These are phyloP conservation scores for Starmerella apis DNA, from an alignment of 805 yeast genomes.

Conservation along the genomic window DNA sequence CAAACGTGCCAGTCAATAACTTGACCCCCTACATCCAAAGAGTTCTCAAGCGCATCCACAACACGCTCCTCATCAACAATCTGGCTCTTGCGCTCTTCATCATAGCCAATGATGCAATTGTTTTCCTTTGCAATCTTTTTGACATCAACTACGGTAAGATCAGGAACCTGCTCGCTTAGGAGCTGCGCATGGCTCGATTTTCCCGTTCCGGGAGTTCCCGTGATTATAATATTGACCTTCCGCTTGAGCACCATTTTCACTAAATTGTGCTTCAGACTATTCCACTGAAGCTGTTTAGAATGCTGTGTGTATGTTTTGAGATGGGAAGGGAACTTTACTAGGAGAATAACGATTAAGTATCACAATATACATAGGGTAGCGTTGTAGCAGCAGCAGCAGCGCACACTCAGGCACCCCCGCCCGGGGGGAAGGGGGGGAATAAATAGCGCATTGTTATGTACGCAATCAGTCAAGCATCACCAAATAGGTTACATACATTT, in stretches of 20 bases:
- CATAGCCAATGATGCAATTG: constrained; percentile 71
- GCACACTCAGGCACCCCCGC: too few relatives aligned
- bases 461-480: background rate
- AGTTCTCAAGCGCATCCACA: constrained; percentile 68
- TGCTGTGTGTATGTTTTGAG: background rate
- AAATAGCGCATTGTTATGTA: background rate
- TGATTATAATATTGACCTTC: constrained; percentile 65
- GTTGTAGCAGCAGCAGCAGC: background rate
- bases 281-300: background rate
- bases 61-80: constrained; percentile 89
- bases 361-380: background rate
- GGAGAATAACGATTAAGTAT: too few relatives aligned
- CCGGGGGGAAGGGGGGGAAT: background rate
- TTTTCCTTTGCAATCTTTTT: constrained; percentile 74
- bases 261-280: background rate
- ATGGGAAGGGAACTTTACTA: too few relatives aligned
- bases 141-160: constrained; percentile 49
- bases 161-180: constrained; percentile 43
- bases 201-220: constrained; percentile 94
- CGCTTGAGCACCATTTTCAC: constrained; percentile 23
- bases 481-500: too few relatives aligned
- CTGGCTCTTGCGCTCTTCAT: constrained; percentile 70
- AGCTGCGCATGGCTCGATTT: constrained; percentile 65
- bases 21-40: constrained; percentile 74
- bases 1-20: constrained; percentile 96